Evolutionary conservation across 176 grass and related monocot genomes (phyloP).

Genomic region (Oryza meridionalis): DNA sequence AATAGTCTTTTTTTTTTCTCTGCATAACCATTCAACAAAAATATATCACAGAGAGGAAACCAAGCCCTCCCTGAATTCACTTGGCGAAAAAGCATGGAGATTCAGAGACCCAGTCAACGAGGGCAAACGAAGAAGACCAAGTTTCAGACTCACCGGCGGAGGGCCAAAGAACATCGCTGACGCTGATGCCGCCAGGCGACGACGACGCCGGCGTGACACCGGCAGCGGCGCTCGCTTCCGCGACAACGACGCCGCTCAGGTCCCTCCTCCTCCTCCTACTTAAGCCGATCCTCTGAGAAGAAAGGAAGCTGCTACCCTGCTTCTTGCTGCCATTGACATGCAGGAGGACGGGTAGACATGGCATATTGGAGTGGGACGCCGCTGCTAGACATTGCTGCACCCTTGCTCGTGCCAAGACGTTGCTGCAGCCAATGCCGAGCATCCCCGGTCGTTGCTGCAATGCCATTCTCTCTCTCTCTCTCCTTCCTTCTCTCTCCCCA

Average conservation of each 20-base stretch:
- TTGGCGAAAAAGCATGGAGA: not conserved
- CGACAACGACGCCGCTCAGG: constrained; percentile 9
- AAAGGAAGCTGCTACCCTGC: not conserved
- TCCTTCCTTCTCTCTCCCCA: constrained; percentile 5
- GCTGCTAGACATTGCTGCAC: constrained; percentile 27
- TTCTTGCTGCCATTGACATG: constrained; percentile 25
- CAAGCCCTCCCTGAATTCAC: not conserved
- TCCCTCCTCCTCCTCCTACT: constrained; percentile 1
- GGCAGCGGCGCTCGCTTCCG: constrained; percentile 18
- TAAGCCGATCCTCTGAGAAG: not conserved
- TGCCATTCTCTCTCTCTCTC: constrained; percentile 39
- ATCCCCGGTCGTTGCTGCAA: constrained; percentile 44
- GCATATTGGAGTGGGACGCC: constrained; percentile 26
- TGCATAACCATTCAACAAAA: not conserved
- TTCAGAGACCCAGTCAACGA: not conserved
- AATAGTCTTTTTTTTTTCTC: not conserved
- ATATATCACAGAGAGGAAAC: not conserved
- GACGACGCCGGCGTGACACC: constrained; percentile 1
- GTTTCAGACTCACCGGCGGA: constrained; percentile 62
- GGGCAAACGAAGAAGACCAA: not conserved
- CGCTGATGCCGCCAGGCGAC: constrained; percentile 39
- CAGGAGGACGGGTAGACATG: constrained; percentile 30
- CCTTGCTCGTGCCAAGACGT: constrained; percentile 28
- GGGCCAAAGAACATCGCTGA: constrained; percentile 92
- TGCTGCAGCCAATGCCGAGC: constrained; percentile 50